A percentile compares a stretch with the other conserved stretches of the same genome.
phyloP scores from a whole-genome alignment of 768 basidiomycete genomes.

The Inosperma sp. region DNA sequence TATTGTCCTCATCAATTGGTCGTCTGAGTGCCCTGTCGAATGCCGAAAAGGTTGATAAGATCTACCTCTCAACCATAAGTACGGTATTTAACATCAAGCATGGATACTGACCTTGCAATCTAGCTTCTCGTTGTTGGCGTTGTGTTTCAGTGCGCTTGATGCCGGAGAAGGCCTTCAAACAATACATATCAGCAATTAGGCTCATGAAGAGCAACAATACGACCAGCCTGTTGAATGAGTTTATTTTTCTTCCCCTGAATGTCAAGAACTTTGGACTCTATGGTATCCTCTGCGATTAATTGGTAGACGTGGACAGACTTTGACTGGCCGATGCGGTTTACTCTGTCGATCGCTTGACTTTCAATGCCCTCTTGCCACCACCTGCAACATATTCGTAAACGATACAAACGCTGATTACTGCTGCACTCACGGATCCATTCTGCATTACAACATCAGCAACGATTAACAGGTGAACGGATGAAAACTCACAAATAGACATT shows the following conservation, averaged over 20 bases:
- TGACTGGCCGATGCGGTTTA: slow-evolving; percentile 81
- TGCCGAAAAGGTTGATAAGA: slow-evolving; percentile 46
- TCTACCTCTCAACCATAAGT: slow-evolving; percentile 43
- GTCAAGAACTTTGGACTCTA: slow-evolving; percentile 82
- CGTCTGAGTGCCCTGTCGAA: slow-evolving; percentile 20
- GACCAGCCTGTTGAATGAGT: slow-evolving; percentile 64
- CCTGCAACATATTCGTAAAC: slow-evolving; percentile 33
- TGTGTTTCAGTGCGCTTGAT: slow-evolving; percentile 71
- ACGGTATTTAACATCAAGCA: background rate
- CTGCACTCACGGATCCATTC: slow-evolving; percentile 75
- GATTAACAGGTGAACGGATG: background rate
- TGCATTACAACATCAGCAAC: slow-evolving; percentile 25
- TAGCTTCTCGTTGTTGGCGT: slow-evolving; percentile 73
- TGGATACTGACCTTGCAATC: slow-evolving; percentile 60
- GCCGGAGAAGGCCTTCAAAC: slow-evolving; percentile 74
- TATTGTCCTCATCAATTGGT: background rate
- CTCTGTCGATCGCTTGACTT: slow-evolving; percentile 77
- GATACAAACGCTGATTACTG: background rate
- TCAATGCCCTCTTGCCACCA: slow-evolving; percentile 90
- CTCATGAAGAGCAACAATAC: background rate
- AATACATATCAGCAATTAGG: background rate
- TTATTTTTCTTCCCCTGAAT: slow-evolving; percentile 85
- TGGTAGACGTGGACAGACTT: slow-evolving; percentile 85
- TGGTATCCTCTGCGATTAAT: slow-evolving; percentile 83
- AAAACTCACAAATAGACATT: slow-evolving; percentile 71